Conservation (phyloP, 2,329 filamentous ascomycete species). For the Grosmannia penicillata region DNA sequence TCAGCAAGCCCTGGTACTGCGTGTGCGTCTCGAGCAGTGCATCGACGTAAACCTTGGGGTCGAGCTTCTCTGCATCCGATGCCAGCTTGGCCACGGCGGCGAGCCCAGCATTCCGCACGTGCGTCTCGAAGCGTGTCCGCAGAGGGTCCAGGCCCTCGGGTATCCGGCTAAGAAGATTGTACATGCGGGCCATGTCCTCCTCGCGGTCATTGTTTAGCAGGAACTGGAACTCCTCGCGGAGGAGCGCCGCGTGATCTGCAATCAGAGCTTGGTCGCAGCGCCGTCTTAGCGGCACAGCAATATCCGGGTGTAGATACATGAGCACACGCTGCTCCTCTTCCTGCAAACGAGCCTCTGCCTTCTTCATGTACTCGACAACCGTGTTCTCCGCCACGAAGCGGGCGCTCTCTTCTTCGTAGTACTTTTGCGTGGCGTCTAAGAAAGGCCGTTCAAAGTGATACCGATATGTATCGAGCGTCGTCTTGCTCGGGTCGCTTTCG, state of each 20-base stretch:
- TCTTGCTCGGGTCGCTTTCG: slow-evolving; percentile 83
- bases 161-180: slow-evolving; percentile 76
- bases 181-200: slow-evolving; percentile 94
- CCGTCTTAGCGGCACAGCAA: slow-evolving; percentile 69
- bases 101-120: slow-evolving; percentile 80
- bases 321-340: slow-evolving; percentile 92
- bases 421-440: slow-evolving; percentile 65
- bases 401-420: slow-evolving; percentile 85
- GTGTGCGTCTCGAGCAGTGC: slow-evolving; percentile 87
- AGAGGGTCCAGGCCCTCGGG: slow-evolving; percentile 84
- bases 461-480: slow-evolving; percentile 88
- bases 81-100: slow-evolving; percentile 84
- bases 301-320: slow-evolving; percentile 84
- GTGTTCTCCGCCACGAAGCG: slow-evolving; percentile 93
- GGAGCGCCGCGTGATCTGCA: slow-evolving; percentile 67
- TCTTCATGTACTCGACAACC: slow-evolving; percentile 99
- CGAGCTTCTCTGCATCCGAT: slow-evolving; percentile 73
- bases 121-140: slow-evolving; percentile 73
- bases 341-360: slow-evolving; percentile 75
- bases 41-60: slow-evolving; percentile 94
- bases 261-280: slow-evolving; percentile 83
- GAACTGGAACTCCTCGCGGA: slow-evolving; percentile 90
- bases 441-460: slow-evolving; percentile 88
- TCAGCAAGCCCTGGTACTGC: slow-evolving; percentile 82
- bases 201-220: slow-evolving; percentile 88